These are phyloP conservation scores for Apocynum venetum DNA, from an alignment of 257 asterid genomes.

Conservation along the genomic window DNA sequence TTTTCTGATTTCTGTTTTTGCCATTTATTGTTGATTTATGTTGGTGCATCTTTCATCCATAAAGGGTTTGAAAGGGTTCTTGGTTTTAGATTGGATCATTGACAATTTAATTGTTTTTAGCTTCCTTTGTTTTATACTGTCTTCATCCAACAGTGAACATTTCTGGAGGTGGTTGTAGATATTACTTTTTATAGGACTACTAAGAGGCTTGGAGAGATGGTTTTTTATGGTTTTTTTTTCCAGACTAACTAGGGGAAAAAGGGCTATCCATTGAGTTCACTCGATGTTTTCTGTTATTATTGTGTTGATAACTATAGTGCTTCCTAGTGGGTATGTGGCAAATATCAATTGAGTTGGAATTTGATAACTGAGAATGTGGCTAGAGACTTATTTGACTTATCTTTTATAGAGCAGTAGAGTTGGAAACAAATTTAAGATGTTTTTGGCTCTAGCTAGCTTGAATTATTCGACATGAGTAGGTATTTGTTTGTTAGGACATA, in stretches of 20 bases:
- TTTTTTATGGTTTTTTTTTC: not conserved
- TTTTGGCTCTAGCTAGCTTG: not conserved
- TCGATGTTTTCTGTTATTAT: not conserved
- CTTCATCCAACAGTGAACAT: not conserved
- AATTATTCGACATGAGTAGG: not conserved
- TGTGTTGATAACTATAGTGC: not conserved
- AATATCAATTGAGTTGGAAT: not conserved
- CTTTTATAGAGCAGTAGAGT: not conserved
- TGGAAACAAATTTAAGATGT: not conserved
- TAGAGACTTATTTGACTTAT: not conserved
- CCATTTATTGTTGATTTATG: conserved; percentile 1
- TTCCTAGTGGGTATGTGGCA: not conserved
- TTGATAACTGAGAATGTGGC: not conserved
- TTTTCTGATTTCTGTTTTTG: not conserved
- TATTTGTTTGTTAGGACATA: not conserved
- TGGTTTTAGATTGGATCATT: not conserved
- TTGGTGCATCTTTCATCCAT: not conserved
- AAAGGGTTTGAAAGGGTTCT: not conserved
- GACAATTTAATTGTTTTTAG: not conserved
- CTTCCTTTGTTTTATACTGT: not conserved
- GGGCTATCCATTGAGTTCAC: not conserved
- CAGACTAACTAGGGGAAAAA: not conserved
- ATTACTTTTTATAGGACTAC: not conserved
- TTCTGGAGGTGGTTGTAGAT: not conserved
- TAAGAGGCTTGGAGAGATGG: not conserved